These are phyloP conservation scores for Hypoxylon sp. DNA, from an alignment of 2,329 filamentous ascomycete species.

Conservation along the genomic window DNA sequence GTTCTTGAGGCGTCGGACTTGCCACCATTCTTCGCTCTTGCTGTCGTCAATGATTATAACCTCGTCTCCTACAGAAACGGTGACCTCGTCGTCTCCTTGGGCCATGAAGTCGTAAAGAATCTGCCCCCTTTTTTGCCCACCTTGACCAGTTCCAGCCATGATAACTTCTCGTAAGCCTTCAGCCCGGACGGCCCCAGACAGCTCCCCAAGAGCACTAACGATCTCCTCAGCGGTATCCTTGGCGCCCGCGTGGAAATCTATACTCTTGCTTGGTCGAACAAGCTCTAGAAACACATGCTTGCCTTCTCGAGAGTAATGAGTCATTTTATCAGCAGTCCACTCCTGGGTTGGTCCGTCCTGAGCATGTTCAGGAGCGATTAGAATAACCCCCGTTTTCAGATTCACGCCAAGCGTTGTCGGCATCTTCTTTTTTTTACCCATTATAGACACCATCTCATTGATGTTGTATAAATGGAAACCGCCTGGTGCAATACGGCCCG, in stretches of 20 bases:
- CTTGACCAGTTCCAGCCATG: conserved; percentile 78
- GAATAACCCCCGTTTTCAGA: conserved; percentile 86
- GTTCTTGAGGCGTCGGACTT: conserved; percentile 90
- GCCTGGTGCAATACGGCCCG: conserved; percentile 74
- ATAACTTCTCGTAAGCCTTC: conserved; percentile 89
- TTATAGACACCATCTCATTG: conserved; percentile 96
- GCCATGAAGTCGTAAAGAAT: conserved; percentile 97
- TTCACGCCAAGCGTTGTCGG: conserved; percentile 97
- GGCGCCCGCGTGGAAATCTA: conserved; percentile 96
- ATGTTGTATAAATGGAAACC: conserved; percentile 97
- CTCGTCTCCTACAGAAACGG: conserved; percentile 89
- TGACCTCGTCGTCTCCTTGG: conserved; percentile 96
- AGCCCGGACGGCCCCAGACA: conserved; percentile 88
- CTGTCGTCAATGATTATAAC: conserved; percentile 90
- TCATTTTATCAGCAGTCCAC: conserved; percentile 95
- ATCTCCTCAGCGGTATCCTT: conserved; percentile 98
- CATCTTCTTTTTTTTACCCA: conserved; percentile 98
- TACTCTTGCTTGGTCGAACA: conserved; percentile 90
- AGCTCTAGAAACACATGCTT: conserved; percentile 98
- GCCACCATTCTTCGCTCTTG: conserved; percentile 99
- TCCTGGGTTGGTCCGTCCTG: conserved; percentile 88
- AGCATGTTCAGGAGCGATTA: conserved; percentile 89
- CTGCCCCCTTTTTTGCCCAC: conserved; percentile 83
- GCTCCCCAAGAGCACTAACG: conserved; percentile 86
- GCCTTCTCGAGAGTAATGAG: conserved; percentile 97